Base-by-base conservation (phyloP, 257 asterid genomes). In the Penstemon newberryi region DNA sequence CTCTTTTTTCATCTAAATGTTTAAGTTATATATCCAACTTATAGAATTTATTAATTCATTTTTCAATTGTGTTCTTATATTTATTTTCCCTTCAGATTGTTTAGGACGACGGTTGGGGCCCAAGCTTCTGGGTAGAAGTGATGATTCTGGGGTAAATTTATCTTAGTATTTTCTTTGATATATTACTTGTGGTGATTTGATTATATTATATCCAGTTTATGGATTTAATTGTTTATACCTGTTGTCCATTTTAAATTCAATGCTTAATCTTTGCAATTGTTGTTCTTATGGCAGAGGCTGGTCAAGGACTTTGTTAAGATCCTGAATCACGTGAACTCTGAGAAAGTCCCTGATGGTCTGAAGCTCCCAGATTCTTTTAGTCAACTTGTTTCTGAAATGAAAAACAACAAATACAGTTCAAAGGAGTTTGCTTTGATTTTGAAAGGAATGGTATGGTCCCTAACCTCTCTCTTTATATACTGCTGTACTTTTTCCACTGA, bases 81-180 rank as follows among this genome's bases (percentile, higher is more conserved):
- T 71, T 70, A 33, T 42, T 68, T 71, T 67, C 63, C 60, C 83
- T 81, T 77, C 92, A 94, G 99, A 89, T 85, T 94, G 99, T 82
- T 82, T 94, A 80, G 97, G 97, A 66, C 89, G 97, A 64, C 82
- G 99, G 61, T 81, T 89, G 84, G 99, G 99, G 56, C 97, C 99
- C 60, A 91, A 84, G 84, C 82, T 94, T 81, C 90, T 94, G 59
- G 95, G 97, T 60, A 82, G 96, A 84, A 71, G 82, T 71, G 92
- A 83, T 83, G 97, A 89, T 86, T 86, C 96, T 71, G 96, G 95
- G 96, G 99, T 94, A 78, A 84, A 60, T 65, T 74, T 44, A 43
- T 61, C 13, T 70, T 70, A 44, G 70, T 41, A 5, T 66, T 56
- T 60, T 19, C 61, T 46, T 37, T 7, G 58, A 68, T 70, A 44